These are phyloP conservation scores for Hyphopichia pseudoburtonii DNA, from an alignment of 1,139 yeast species.

Conservation along the genomic window DNA sequence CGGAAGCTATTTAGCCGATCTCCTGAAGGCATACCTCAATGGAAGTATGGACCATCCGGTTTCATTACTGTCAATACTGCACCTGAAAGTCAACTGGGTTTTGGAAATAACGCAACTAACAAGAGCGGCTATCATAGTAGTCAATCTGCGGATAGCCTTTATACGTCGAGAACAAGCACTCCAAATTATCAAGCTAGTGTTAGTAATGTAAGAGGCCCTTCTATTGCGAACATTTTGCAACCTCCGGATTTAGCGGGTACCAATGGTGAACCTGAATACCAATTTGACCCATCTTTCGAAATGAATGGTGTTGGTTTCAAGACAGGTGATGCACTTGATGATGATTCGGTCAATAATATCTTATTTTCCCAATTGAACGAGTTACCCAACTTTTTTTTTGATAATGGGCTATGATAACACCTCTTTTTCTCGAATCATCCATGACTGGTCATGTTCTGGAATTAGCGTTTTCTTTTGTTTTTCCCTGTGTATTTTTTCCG, in stretches of 20 bases:
- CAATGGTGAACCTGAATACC: background rate
- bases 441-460: no score
- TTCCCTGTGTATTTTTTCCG: no score
- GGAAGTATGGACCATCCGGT: conserved; percentile 1
- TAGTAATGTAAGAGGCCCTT: conserved; percentile 9
- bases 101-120: no score
- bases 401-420: conserved; percentile 25
- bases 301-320: background rate
- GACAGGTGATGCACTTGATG: conserved; percentile 1
- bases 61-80: background rate
- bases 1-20: background rate
- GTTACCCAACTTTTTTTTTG: conserved; percentile 42
- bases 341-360: conserved; percentile 2
- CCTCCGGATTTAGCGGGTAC: conserved; percentile 6
- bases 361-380: conserved; percentile 17
- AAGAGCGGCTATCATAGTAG: background rate
- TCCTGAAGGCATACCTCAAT: background rate
- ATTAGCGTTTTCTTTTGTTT: no score
- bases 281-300: background rate
- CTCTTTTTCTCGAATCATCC: no score
- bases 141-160: no score
- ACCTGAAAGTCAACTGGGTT: no score
- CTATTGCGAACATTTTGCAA: conserved; percentile 25
- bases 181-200: background rate
- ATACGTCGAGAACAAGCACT: no score